Evolutionary conservation across 73 alveolate species (phyloP).

Genomic region (Paramecium pentaurelia): DNA sequence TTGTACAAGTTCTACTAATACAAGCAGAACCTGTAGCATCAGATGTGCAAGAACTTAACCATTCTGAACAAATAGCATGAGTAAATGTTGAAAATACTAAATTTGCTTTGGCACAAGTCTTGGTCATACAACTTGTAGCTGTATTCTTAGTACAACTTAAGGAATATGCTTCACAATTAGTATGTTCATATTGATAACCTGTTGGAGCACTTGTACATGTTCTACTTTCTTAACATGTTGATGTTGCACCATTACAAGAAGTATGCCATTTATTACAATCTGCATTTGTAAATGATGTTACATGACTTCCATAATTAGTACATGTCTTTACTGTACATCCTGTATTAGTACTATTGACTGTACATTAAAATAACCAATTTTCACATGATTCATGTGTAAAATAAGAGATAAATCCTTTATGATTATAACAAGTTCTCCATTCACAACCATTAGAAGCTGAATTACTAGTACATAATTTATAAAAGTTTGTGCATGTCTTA

Average conservation of each 20-base stretch:
- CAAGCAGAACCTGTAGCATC: neutral
- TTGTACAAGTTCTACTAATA: neutral
- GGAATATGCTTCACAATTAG: neutral
- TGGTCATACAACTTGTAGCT: neutral
- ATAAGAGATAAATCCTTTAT: neutral
- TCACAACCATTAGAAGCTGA: neutral
- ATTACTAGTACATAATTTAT: neutral
- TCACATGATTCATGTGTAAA: neutral
- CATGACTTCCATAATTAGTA: neutral
- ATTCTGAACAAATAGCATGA: neutral
- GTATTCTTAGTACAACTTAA: neutral
- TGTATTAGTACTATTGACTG: neutral
- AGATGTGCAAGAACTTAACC: neutral
- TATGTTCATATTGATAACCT: neutral
- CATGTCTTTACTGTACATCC: conserved; percentile 2
- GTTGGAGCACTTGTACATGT: neutral
- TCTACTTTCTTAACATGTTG: neutral
- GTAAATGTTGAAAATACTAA: neutral
- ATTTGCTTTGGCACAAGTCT: neutral
- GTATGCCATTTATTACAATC: conserved; percentile 7
- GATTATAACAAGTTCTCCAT: conserved; percentile 22
- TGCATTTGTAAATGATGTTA: neutral
- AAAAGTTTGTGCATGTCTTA: neutral
- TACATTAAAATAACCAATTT: neutral
- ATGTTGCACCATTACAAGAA: neutral